Evolutionary conservation across 202 grass and related monocot genomes (phyloP), one percentile per base, ranked within the genome.

Genomic region (Bolboschoenoplectus hybrid): DNA sequence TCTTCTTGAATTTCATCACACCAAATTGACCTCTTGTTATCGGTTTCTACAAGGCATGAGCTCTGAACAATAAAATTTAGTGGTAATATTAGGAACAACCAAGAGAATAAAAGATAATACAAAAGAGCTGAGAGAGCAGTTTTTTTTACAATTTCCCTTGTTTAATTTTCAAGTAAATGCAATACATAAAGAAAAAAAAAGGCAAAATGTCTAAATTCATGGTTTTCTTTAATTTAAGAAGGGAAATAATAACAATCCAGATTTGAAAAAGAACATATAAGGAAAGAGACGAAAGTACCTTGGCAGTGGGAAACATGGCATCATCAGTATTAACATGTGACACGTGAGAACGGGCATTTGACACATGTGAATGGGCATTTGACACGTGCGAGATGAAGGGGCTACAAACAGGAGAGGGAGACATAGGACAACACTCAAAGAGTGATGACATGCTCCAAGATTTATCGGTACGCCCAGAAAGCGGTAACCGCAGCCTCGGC

Each of bases 351-450:
- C 13, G 5, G 63, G 51, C 75, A 79, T 79, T 41, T 35, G 74
- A 56, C 6, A 16, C 6, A 1, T 38, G 20, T 6, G 61, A 82
- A 47, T 3, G n/a, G 50, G 63, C 14, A 19, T 66, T 83, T 2
- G 81, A 83, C 17, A 67, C 5, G 12, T 39, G 49, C 38, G 64
- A 90, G 72, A 67, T 93, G 14, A 90, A 88, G 49, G 91, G 89
- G 85, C 91, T 97, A 81, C 89, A 97, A 63, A 97, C 86, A n/a
- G 94, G 94, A 60, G 90, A 97, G 1, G 94, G 91, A 11, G 94
- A 91, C 6, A 78, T 63, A 34, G 94, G 91, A 69, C 91, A 73
- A 85, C 91, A 89, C 34, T 90, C 63, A 50, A 87, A 87, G 84
- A 93, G 86, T 19, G 89, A 90, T 14, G 86, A 87, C 62, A 90